Percentiles rank a stretch among this genome's conserved stretches.
Evolutionary conservation across 2,329 filamentous ascomycete genomes (phyloP).

Genomic region (Tolypocladium capitatum): DNA sequence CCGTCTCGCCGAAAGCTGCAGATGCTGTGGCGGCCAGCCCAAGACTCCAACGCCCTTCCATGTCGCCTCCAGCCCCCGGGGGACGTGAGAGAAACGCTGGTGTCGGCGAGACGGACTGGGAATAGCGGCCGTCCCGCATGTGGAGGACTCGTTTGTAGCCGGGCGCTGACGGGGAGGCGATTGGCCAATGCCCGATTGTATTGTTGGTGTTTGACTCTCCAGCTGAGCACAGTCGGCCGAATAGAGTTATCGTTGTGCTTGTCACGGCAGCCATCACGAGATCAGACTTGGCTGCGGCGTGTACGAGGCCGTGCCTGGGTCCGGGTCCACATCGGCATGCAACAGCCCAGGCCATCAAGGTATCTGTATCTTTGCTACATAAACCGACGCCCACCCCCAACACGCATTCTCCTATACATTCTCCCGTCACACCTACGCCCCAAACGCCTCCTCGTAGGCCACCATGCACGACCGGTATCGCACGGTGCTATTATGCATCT

Average conservation of each 20-base stretch:
- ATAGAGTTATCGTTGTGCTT: background rate
- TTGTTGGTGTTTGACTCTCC: background rate
- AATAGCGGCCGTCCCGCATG: background rate
- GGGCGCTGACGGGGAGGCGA: background rate
- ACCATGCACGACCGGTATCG: conserved; percentile 66
- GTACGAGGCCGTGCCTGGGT: no score
- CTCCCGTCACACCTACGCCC: conserved; percentile 21
- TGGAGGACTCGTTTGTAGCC: background rate
- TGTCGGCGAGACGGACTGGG: conserved; percentile 5
- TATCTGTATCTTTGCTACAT: background rate
- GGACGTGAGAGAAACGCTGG: background rate
- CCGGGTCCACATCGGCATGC: background rate
- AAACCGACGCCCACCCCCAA: background rate
- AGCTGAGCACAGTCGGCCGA: background rate
- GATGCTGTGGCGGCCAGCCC: no score
- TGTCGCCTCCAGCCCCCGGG: background rate
- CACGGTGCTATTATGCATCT: conserved; percentile 58
- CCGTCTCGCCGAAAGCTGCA: conserved; percentile 4
- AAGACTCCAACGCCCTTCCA: background rate
- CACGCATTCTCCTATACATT: no score
- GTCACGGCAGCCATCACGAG: background rate
- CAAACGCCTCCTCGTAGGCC: conserved; percentile 56
- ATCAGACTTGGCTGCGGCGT: no score
- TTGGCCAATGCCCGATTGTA: background rate
- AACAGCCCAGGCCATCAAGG: background rate